Conservation (phyloP, 2,329 filamentous ascomycete species). For the Colletotrichum orbiculare region DNA sequence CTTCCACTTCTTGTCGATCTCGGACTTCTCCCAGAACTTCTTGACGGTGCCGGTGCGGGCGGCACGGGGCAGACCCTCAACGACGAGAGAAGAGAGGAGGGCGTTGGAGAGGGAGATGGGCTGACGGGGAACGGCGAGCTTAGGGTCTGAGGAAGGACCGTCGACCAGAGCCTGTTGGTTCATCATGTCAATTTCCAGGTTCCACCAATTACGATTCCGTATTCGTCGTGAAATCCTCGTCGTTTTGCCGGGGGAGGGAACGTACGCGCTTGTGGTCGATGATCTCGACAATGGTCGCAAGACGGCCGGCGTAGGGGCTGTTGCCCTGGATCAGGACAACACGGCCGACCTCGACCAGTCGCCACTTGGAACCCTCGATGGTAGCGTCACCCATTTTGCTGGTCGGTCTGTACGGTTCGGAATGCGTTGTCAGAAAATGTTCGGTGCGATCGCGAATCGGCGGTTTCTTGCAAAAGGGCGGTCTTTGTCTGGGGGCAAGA, state of each 20-base stretch:
- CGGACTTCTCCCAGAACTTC: slow-evolving; percentile 89
- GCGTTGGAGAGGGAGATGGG: slow-evolving; percentile 82
- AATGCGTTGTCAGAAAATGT: slow-evolving; percentile 31
- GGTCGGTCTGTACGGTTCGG: slow-evolving; percentile 60
- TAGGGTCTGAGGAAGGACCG: slow-evolving; percentile 85
- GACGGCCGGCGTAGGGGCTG: slow-evolving; percentile 84
- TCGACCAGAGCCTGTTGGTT: slow-evolving; percentile 87
- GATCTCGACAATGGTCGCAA: slow-evolving; percentile 97
- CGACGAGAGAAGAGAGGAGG: slow-evolving; percentile 89
- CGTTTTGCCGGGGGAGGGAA: slow-evolving; percentile 48
- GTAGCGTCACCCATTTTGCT: slow-evolving; percentile 84
- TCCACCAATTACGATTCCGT: neutral
- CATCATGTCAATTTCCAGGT: slow-evolving; percentile 2
- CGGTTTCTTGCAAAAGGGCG: slow-evolving; percentile 41
- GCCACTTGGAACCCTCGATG: slow-evolving; percentile 87
- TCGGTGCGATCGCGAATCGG: slow-evolving; percentile 33
- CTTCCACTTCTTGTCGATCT: slow-evolving; percentile 94
- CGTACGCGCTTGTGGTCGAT: slow-evolving; percentile 99
- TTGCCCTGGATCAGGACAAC: slow-evolving; percentile 88
- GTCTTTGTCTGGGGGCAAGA: slow-evolving; percentile 29
- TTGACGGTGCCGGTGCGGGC: slow-evolving; percentile 85
- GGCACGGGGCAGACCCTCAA: slow-evolving; percentile 86
- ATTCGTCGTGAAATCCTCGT: neutral
- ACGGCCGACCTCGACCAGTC: slow-evolving; percentile 98
- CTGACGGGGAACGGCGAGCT: slow-evolving; percentile 87